Evolutionary conservation across 805 yeast species (phyloP), one percentile per base, ranked within the genome.

Genomic region (Debaryomyces prosopidis): DNA sequence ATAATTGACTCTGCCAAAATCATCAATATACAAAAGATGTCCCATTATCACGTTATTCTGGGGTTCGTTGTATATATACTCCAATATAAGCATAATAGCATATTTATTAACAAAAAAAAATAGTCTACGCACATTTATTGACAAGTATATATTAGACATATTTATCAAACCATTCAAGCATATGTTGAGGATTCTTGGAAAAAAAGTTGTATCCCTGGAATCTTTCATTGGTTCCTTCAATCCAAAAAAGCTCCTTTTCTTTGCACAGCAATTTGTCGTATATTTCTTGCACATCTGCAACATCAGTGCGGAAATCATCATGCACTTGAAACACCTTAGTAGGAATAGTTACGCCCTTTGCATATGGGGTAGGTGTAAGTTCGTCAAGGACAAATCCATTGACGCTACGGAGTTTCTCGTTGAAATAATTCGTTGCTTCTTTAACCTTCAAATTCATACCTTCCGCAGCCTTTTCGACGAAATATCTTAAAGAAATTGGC

Each of bases 171-270:
- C 33, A 20, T n/a, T 42, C 44, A 17, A 42, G 19, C 40, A 36
- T 42, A 12, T 11, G 14, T 19, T 35, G 5, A 34, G 46, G 46
- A 9, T 43, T 28, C 17, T 38, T 38, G 14, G 35, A 11, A 12
- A 43, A 43, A 17, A 43, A 30, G 35, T 43, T 43, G 35, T 38
- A 43, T 6, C 32, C 46, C 15, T 14, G n/a, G 23, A 43, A 43
- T 18, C 46, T 23, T 16, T 43, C 39, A 20, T 20, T n/a, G 3
- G 35, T 14, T 7, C 26, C 42, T 20, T 43, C 42, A 39, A 43
- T 38, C 46, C 46, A 43, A 19, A 20, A 20, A n/a, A 43, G 38
- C 26, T 43, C 46, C 39, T 43, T 43, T 11, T 38, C 42, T 10
- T 38, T 38, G 6, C 35, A 32, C 12, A 15, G 18, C 16, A 43